Base-by-base conservation (phyloP, 768 basidiomycete species). In the Hemileccinum impolitum region DNA sequence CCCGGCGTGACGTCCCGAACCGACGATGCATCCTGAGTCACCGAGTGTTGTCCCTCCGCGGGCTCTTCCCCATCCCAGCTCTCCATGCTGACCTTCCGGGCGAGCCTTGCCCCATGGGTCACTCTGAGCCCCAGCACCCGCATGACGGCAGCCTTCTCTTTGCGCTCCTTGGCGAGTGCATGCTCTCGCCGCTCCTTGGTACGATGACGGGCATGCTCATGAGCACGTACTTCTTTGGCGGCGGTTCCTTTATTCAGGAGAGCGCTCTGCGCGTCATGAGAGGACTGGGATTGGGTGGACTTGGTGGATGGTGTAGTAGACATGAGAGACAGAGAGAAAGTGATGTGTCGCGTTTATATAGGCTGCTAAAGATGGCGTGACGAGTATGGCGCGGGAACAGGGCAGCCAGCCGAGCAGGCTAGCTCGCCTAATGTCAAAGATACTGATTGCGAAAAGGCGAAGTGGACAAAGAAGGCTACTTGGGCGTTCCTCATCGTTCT, bases 181-280 rank as follows among this genome's bases (percentile, higher is more conserved):
- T 69, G 61, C 51, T 63, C 67, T 43, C 46, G 67, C 23, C 65
- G 64, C 48, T 66, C 64, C 52, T 67, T 68, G 46, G 48, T 55
- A 19, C 58, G 66, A 28, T 67, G 66, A 48, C 68, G 66, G 8
- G 66, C 67, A 26, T 64, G 68, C 55, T 68, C 66, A 12, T 53
- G 58, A 18, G 66, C 68, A 14, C 66, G 67, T 34, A 59, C 58
- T 43, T 70, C 67, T 46, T 68, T 68, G 30, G 56, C 41, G 23
- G 6, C 45, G 2, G 43, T 10, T 23, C 50, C 52, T 44, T 57
- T 62, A 35, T 56, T 57, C 43, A 60, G 17, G 40, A 54, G 53
- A 43, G 48, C 39, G 39, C 32, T 45, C 38, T 39, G 41, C 18
- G 51, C 40, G 36, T 67, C 62, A 60, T 66, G 48, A 39, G 47